Evolutionary conservation across 306 rosid genomes (phyloP).

Genomic region (Malus orientalis): DNA sequence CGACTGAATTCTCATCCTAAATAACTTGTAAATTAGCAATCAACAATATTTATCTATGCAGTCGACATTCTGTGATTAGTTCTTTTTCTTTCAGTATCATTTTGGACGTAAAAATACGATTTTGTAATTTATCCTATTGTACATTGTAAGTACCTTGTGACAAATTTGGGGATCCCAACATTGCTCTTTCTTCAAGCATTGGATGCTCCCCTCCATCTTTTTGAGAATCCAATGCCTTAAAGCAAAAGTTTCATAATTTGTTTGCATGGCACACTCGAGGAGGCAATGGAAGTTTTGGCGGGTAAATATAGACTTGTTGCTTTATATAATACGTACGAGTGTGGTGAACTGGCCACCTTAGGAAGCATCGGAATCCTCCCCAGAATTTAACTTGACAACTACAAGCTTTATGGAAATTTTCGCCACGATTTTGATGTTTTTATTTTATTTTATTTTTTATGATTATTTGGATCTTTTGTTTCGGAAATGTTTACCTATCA

Average conservation of each 20-base stretch:
- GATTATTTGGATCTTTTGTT: neutral
- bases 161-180: neutral
- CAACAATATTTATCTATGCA: no score
- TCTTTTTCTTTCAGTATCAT: no score
- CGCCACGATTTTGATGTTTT: neutral
- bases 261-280: slow-evolving; percentile 17
- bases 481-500: neutral
- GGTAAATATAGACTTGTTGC: neutral
- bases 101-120: no score
- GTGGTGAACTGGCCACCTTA: neutral
- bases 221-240: slow-evolving; percentile 18
- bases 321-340: neutral
- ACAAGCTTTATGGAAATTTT: neutral
- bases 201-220: slow-evolving; percentile 48
- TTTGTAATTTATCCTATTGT: no score
- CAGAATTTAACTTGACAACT: neutral
- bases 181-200: slow-evolving; percentile 26
- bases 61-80: no score
- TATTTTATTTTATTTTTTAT: neutral
- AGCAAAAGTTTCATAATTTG: slow-evolving; percentile 23
- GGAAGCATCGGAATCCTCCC: neutral
- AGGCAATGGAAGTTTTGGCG: slow-evolving; percentile 13
- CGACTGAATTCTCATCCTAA: no score
- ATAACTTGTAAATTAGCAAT: no score
- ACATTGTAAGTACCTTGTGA: no score